Percentiles rank a stretch among this genome's conserved stretches.
Evolutionary conservation across 2,329 filamentous ascomycete species (phyloP).

Genomic region (Neonectria punicea): DNA sequence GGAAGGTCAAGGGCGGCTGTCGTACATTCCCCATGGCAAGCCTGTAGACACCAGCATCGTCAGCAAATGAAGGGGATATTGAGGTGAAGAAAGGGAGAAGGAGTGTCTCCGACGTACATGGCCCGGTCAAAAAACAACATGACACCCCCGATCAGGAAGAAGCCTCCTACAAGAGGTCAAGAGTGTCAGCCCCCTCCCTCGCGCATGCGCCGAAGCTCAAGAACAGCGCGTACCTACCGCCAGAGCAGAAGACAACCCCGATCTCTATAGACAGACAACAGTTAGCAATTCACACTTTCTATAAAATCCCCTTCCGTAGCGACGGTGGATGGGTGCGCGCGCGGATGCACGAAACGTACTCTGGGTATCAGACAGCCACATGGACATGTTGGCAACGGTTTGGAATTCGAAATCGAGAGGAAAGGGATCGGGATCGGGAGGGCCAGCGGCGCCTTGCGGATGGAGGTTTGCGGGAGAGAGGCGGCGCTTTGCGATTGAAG

Average conservation of each 20-base stretch:
- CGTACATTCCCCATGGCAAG: constrained; percentile 96
- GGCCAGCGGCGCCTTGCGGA: not conserved
- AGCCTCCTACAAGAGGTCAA: constrained; percentile 70
- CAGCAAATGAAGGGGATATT: constrained; percentile 78
- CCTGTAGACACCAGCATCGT: constrained; percentile 80
- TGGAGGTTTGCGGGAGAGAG: not conserved
- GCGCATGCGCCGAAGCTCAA: constrained; percentile 34
- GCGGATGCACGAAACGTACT: constrained; percentile 68
- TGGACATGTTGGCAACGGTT: constrained; percentile 64
- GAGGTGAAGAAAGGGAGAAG: constrained; percentile 8
- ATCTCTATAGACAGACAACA: constrained; percentile 72
- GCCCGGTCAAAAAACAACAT: constrained; percentile 98
- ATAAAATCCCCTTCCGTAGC: constrained; percentile 2
- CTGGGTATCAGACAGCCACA: constrained; percentile 97
- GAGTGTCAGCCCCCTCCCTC: constrained; percentile 31
- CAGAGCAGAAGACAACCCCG: constrained; percentile 96
- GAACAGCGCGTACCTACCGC: constrained; percentile 73
- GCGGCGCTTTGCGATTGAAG: constrained; percentile 3
- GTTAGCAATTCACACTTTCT: constrained; percentile 45
- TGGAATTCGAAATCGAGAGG: not conserved
- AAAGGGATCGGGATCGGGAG: not conserved
- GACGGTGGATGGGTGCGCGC: constrained; percentile 35
- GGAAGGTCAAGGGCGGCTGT: constrained; percentile 26
- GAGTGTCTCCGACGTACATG: constrained; percentile 69
- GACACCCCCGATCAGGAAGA: constrained; percentile 95